Evolutionary conservation across 352 stramenopile species (phyloP).

Genomic region (Phytophthora fragariae): DNA sequence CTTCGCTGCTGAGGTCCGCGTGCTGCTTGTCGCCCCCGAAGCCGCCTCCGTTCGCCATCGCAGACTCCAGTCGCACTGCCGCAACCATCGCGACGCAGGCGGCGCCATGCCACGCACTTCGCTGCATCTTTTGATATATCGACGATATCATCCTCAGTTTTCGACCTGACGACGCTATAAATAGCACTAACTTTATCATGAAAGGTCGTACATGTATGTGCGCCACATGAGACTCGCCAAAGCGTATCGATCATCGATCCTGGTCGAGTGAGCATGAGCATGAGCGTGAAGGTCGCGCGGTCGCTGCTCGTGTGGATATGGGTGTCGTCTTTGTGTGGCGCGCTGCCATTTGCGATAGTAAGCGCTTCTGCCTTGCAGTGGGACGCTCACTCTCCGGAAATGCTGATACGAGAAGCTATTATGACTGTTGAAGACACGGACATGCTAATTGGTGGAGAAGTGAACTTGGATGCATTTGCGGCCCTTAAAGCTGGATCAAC

Average conservation of each 20-base stretch:
- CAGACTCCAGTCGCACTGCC: slow-evolving; percentile 9
- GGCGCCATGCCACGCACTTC: not conserved
- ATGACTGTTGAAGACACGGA: slow-evolving; percentile 25
- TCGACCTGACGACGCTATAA: slow-evolving; percentile 16
- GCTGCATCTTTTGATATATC: not conserved
- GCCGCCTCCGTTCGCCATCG: slow-evolving; percentile 11
- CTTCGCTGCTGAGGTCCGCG: slow-evolving; percentile 15
- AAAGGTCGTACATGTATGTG: slow-evolving; percentile 15
- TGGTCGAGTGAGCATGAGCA: not conserved
- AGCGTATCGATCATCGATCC: not conserved
- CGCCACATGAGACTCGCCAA: slow-evolving; percentile 8
- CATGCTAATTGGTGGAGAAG: slow-evolving; percentile 16
- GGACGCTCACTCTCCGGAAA: slow-evolving; percentile 10
- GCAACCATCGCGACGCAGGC: slow-evolving; percentile 4
- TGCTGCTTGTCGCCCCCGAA: slow-evolving; percentile 7
- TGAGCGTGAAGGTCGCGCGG: slow-evolving; percentile 33
- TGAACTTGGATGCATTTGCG: slow-evolving; percentile 24
- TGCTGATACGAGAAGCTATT: slow-evolving; percentile 20
- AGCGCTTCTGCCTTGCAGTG: not conserved
- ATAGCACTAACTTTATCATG: slow-evolving; percentile 6
- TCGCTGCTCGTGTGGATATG: slow-evolving; percentile 15
- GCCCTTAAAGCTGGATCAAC: not conserved
- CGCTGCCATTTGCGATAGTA: slow-evolving; percentile 33
- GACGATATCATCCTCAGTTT: too few species aligned
- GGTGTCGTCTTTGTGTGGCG: not conserved